Base-by-base conservation (phyloP, 202 grass and related monocot genomes). In the Carex arenaria region DNA sequence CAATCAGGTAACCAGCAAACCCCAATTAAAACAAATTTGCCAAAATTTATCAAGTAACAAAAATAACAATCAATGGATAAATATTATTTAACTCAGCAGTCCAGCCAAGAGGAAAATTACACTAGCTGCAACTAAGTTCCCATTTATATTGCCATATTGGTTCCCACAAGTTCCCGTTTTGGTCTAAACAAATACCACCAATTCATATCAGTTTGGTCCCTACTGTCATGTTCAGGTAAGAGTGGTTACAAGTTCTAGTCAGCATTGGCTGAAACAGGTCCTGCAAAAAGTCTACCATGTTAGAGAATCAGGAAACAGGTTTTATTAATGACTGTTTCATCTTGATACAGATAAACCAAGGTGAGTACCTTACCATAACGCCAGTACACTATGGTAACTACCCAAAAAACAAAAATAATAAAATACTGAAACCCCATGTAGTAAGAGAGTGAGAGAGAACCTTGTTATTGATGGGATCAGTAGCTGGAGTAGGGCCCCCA, bases 381-480 rank as follows among this genome's bases (percentile, higher is more conserved):
- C 10, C 23, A 64, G 61, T 28, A 30, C 61, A 64, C 20, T 2
- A 30, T 64, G 61, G 61, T 66, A 66, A 66, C 63, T 34, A 84
- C 32, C 56, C 65, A 64, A 36, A 28, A 49, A 45, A 45, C 8
- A 66, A 64, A 62, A 69, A 85, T 34, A 67, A 61, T 36, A 87
- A 62, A 80, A 83, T 14, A 64, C 3, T 7, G 3, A 40, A 78
- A 80, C 38, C 80, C 57, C 42, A 20, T 12, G 36, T 57, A 31
- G 52, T 49, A 49, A 72, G 0, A 69, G 69, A 28, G 42, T 51
- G 19, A 72, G 43, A 73, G 70, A 77, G 85, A 76, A 93, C 95
- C 95, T 98, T 98, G 63, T 98, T 98, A 62, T 86, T 90, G 80
- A 98, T 85, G 17, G 88, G 90, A 78, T 92, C 93, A 77, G 88